Percentiles rank a stretch among this genome's conserved stretches.
Evolutionary conservation across 805 yeast genomes (phyloP).

Genomic region (Pichia scutulata): DNA sequence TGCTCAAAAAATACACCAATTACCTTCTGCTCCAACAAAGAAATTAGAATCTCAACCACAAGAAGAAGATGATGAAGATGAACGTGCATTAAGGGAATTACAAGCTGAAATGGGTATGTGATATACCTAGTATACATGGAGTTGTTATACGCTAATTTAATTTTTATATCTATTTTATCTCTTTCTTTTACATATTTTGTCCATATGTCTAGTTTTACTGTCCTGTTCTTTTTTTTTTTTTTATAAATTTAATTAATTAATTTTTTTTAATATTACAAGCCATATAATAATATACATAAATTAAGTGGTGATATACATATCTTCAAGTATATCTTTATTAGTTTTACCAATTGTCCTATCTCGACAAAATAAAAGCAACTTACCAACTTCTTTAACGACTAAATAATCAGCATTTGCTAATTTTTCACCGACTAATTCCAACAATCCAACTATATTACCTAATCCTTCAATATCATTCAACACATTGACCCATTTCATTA

Average conservation of each 20-base stretch:
- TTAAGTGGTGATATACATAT: slow-evolving; percentile 34
- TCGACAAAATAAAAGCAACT: slow-evolving; percentile 44
- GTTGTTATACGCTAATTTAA: not conserved
- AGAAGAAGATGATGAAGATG: slow-evolving; percentile 72
- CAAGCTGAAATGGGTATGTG: slow-evolving; percentile 83
- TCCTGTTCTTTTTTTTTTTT: slow-evolving; percentile 16
- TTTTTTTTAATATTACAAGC: not conserved
- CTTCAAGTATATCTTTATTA: slow-evolving; percentile 37
- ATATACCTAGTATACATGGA: not conserved
- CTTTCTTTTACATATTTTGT: not conserved
- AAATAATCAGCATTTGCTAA: slow-evolving; percentile 43
- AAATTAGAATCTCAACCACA: slow-evolving; percentile 46
- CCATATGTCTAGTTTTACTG: not conserved
- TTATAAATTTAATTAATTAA: not conserved
- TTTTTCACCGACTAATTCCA: slow-evolving; percentile 37
- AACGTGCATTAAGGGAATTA: slow-evolving; percentile 67
- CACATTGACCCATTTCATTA: slow-evolving; percentile 34
- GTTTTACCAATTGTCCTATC: slow-evolving; percentile 44
- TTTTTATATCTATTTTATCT: not conserved
- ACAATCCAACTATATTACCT: slow-evolving; percentile 48
- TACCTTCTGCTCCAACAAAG: slow-evolving; percentile 42
- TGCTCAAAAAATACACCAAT: slow-evolving; percentile 15
- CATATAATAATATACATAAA: slow-evolving; percentile 6
- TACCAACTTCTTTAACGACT: slow-evolving; percentile 48
- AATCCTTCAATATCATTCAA: slow-evolving; percentile 34